Conservation (phyloP, 2,329 filamentous ascomycete genomes). For the Verticillium albo-atrum region DNA sequence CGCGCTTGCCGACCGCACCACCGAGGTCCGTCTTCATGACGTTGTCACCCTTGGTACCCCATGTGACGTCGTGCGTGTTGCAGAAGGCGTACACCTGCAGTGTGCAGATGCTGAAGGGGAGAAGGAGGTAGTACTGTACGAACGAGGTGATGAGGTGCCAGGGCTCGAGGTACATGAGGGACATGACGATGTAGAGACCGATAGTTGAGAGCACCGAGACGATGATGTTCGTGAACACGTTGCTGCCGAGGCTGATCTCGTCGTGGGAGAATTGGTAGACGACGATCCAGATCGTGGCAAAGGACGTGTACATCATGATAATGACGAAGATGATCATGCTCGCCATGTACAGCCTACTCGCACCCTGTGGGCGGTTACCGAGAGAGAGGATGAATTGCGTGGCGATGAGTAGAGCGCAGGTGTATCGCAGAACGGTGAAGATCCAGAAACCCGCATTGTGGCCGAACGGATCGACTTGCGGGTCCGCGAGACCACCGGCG, state of each 20-base stretch:
- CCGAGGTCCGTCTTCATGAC: slow-evolving; percentile 89
- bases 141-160: slow-evolving; percentile 98
- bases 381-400: slow-evolving; percentile 96
- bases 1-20: slow-evolving; percentile 71
- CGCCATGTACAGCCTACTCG: slow-evolving; percentile 81
- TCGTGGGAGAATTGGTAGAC: slow-evolving; percentile 65
- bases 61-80: slow-evolving; percentile 96
- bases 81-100: slow-evolving; percentile 98
- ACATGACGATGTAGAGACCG: slow-evolving; percentile 94
- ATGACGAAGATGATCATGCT: slow-evolving; percentile 87
- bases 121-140: slow-evolving; percentile 84
- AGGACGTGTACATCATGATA: slow-evolving; percentile 95
- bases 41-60: slow-evolving; percentile 98
- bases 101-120: slow-evolving; percentile 94
- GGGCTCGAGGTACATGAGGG: slow-evolving; percentile 91
- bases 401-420: slow-evolving; percentile 80
- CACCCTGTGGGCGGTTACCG: slow-evolving; percentile 92
- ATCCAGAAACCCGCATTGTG: slow-evolving; percentile 80
- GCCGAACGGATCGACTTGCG: slow-evolving; percentile 81
- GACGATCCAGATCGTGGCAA: slow-evolving; percentile 85
- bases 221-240: slow-evolving; percentile 92
- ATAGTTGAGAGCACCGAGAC: slow-evolving; percentile 84
- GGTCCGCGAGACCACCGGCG: slow-evolving; percentile 80
- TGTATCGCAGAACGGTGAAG: slow-evolving; percentile 82
- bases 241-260: slow-evolving; percentile 62